These are phyloP conservation scores for Monosporozyma aerobia DNA, from an alignment of 805 yeast genomes.

Conservation along the genomic window DNA sequence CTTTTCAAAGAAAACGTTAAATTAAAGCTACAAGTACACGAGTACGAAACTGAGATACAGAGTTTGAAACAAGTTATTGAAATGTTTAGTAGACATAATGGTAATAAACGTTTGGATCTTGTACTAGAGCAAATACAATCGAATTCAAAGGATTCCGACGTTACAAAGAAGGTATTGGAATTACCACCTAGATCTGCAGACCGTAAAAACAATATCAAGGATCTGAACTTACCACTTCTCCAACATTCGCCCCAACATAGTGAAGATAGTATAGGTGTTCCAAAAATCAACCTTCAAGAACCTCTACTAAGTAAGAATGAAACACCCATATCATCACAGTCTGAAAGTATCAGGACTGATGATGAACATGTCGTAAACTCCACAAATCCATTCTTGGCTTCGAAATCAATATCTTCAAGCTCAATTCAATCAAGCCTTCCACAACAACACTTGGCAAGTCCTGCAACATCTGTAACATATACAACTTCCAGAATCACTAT, in stretches of 20 bases:
- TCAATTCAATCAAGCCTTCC: not conserved
- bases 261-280: not conserved
- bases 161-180: constrained; percentile 8
- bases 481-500: constrained; percentile 31
- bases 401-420: not conserved
- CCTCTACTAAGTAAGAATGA: not conserved
- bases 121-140: constrained; percentile 3
- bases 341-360: not conserved
- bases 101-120: constrained; percentile 5
- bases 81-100: constrained; percentile 7
- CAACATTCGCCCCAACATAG: not conserved
- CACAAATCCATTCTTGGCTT: not conserved
- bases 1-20: constrained; percentile 25
- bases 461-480: constrained; percentile 30
- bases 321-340: not conserved
- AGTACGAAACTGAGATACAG: constrained; percentile 20
- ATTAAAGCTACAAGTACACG: constrained; percentile 19
- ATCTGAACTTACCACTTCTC: constrained; percentile 10
- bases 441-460: constrained; percentile 6
- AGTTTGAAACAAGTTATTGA: constrained; percentile 11
- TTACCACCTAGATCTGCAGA: constrained; percentile 36
- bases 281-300: not conserved
- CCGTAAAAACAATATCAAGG: constrained; percentile 21
- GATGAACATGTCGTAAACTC: not conserved
- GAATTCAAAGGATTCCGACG: not conserved